Evolutionary conservation across 225 moss, liverwort and hornwort species (phyloP).

Genomic region (Ulota crispa): DNA sequence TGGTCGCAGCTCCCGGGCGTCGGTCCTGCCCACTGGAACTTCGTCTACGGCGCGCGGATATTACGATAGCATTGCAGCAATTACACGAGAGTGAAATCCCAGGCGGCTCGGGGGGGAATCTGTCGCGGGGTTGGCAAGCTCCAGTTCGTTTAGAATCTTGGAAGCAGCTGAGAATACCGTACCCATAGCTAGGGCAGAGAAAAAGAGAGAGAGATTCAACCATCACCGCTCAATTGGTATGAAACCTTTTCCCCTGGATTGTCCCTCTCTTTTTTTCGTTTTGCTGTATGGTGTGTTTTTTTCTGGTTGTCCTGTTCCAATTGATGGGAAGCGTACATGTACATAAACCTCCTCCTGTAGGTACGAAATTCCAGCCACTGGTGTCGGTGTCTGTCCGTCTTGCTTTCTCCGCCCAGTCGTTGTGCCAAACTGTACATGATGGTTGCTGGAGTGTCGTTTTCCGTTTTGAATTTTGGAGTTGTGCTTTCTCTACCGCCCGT

Average conservation of each 20-base stretch:
- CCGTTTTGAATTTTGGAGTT: background rate
- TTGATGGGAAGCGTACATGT: slow-evolving; percentile 1
- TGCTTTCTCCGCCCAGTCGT: slow-evolving; percentile 20
- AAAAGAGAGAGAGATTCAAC: background rate
- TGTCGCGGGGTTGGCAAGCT: no score
- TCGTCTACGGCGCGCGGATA: background rate
- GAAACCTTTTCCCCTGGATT: background rate
- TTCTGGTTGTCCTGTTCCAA: background rate
- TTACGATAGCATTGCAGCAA: background rate
- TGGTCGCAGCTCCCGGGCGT: slow-evolving; percentile 6
- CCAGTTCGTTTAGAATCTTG: background rate
- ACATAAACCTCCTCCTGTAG: background rate
- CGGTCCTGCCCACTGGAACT: background rate
- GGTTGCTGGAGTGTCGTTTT: background rate
- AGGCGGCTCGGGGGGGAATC: background rate
- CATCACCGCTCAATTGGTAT: slow-evolving; percentile 15
- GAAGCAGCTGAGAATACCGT: background rate
- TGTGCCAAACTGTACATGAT: background rate
- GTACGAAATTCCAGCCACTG: background rate
- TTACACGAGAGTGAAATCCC: background rate
- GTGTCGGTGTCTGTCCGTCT: slow-evolving; percentile 18
- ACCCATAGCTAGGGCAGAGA: background rate
- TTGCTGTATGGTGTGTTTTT: background rate
- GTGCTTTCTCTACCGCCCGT: slow-evolving; percentile 1
- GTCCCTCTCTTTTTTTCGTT: background rate